A percentile compares a stretch with the other conserved stretches of the same genome.
Conservation (phyloP, 805 yeast species). For the Candida nanaspora region DNA sequence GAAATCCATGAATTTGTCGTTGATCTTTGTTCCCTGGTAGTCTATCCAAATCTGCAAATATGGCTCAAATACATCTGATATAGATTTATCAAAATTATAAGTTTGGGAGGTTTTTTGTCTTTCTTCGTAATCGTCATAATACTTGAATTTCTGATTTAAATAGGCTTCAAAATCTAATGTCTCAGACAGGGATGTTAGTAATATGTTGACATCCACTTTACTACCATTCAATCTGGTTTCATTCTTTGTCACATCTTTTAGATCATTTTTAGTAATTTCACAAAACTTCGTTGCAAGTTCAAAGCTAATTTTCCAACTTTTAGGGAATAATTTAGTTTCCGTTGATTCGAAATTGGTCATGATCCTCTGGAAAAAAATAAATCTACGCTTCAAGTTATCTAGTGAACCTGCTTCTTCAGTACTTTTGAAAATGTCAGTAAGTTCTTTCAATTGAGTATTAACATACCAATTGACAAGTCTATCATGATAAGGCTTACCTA, state of each 20-base stretch:
- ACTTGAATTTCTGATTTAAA: conserved; percentile 55
- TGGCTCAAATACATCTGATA: conserved; percentile 75
- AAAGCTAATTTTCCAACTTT: conserved; percentile 62
- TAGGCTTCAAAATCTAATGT: conserved; percentile 80
- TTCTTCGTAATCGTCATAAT: conserved; percentile 29
- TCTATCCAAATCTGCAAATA: conserved; percentile 79
- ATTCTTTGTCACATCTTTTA: conserved; percentile 42
- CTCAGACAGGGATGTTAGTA: conserved; percentile 63
- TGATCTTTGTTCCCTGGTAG: conserved; percentile 66
- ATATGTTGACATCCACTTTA: conserved; percentile 49
- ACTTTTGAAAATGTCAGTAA: conserved; percentile 64
- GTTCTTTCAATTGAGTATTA: conserved; percentile 61
- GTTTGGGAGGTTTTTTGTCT: conserved; percentile 17
- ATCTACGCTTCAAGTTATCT: conserved; percentile 79
- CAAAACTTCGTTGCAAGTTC: conserved; percentile 60
- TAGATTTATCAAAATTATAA: conserved; percentile 30
- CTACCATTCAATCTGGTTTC: conserved; percentile 26
- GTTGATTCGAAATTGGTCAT: conserved; percentile 45
- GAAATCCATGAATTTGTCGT: conserved; percentile 57
- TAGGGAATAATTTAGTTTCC: conserved; percentile 53
- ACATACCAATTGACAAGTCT: conserved; percentile 70
- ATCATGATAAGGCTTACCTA: conserved; percentile 50
- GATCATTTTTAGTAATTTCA: conserved; percentile 59
- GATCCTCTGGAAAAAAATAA: conserved; percentile 70
- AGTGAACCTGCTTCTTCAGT: conserved; percentile 92